A percentile compares a stretch with the other conserved stretches of the same genome.
These are phyloP conservation scores for Candida pseudofarinosa DNA, from an alignment of 805 yeast genomes.

Conservation along the genomic window DNA sequence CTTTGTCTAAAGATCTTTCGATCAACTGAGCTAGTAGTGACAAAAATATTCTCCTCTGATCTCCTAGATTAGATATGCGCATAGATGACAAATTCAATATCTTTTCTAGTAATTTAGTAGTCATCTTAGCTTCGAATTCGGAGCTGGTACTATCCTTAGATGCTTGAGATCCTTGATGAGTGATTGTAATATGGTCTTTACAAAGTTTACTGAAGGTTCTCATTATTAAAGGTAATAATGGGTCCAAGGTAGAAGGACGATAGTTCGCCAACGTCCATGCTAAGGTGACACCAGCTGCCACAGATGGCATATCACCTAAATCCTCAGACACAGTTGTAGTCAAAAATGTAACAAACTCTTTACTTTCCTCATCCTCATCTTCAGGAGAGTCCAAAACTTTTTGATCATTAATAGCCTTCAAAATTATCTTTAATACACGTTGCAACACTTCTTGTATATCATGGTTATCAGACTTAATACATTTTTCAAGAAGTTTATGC, in stretches of 20 bases:
- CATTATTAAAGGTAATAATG: constrained; percentile 72
- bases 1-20: constrained; percentile 80
- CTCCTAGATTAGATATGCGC: constrained; percentile 85
- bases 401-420: constrained; percentile 58
- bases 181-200: constrained; percentile 74
- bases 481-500: constrained; percentile 71
- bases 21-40: constrained; percentile 84
- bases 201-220: constrained; percentile 85
- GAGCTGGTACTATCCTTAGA: constrained; percentile 29
- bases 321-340: constrained; percentile 75
- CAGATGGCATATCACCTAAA: constrained; percentile 65
- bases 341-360: constrained; percentile 56
- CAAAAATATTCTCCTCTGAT: constrained; percentile 84
- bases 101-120: constrained; percentile 71
- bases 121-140: constrained; percentile 76
- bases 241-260: constrained; percentile 70
- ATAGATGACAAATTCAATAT: constrained; percentile 71
- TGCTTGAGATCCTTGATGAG: constrained; percentile 45
- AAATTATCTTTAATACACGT: constrained; percentile 64
- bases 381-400: constrained; percentile 40
- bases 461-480: constrained; percentile 76
- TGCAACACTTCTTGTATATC: constrained; percentile 84
- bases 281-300: constrained; percentile 81
- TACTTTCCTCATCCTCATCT: constrained; percentile 58
- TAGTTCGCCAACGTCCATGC: constrained; percentile 78